Base-by-base conservation (phyloP, 2,329 filamentous ascomycete species). In the Beauveria varroae region DNA sequence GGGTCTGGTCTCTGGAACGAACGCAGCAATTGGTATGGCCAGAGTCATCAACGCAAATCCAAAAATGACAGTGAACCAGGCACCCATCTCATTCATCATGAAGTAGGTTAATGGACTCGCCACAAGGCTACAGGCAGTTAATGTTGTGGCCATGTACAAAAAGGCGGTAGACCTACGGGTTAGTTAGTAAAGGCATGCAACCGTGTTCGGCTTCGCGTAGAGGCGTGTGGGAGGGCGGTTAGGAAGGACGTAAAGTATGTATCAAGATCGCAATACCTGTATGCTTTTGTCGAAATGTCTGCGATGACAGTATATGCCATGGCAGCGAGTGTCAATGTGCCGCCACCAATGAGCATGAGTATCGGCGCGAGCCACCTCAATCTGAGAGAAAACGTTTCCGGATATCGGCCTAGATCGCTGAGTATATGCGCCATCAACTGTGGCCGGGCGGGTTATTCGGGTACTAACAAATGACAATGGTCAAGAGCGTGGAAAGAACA, bases 341-440 rank as follows among this genome's bases (percentile, higher is more conserved):
- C 65, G 50, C 66, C 66, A 16, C 66, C 64, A 28, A 68, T 57
- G 37, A 67, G 62, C 28, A 54, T 57, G 46, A 66, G 64, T 14
- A 64, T n/a, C 12, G 64, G 55, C 3, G 58, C 49, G 20, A 61
- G 34, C 66, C 64, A 68, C 20, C 61, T 60, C 37, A 62, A 16
- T 1, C 66, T 59, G 18, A 64, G 54, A 18, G 64, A 56, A 24
- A 67, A 64, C 3, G 62, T 53, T 30, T 51, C 59, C 20, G 65
- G 62, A 34, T 63, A 62, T 2, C 56, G 43, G 41, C 63, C 65
- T 60, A 46, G 37, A 47, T 12, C 44, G 20, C 22, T 37, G n/a
- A 43, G 54, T 37, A n/a, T 26, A 22, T 22, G 26, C 24, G 26
- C 24, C 52, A 34, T n/a, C 12, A 55, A 7, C 22, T n/a, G 4